Evolutionary conservation across 345 rosid species (phyloP), one percentile per base, ranked within the genome.

Genomic region (Hibiscus tridactylites): DNA sequence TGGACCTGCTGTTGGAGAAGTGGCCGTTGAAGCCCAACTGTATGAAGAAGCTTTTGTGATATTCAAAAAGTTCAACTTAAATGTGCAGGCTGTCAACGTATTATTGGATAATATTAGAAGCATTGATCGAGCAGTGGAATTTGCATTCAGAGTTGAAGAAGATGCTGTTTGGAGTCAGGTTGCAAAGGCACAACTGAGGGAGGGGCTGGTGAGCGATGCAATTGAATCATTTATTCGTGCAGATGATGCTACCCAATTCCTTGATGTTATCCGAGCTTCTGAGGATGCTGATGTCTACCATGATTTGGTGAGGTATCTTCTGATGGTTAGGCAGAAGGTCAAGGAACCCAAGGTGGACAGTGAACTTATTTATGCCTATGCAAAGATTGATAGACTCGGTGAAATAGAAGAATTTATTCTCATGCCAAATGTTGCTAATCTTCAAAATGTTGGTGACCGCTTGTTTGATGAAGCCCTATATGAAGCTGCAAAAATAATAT

Each of bases 131-230:
- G 96, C 98, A 9, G 97, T 91, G 75, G 97, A 92, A 84, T 92
- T 96, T 81, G 96, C 99, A 37, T 96, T 91, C 83, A 86, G 97
- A 69, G 98, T 92, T 9, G 98, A 96, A 84, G 98, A 96, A 79
- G 97, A 96, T 80, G 83, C 93, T 71, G 99, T 92, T 70, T 96
- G 98, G 97, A 89, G 92, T 81, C 97, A 89, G 85, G 98, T 96
- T 37, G 99, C 95, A 0, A 91, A 86, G 83, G 96, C 97, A 56
- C 99, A 92, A 77, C 89, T 92, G 17, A 82, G 91, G 78, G 98
- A 95, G 80, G 97, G 99, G 54, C 86, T 96, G 65, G 97, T 92
- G 74, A 92, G 97, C 49, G 99, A 92, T 79, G 98, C 98, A 46
- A 90, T 96, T 61, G 97, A 96, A 80, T 96, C 96, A 10, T 96